Evolutionary conservation across 805 yeast genomes (phyloP).

Genomic region (Candida coquimbonensis): DNA sequence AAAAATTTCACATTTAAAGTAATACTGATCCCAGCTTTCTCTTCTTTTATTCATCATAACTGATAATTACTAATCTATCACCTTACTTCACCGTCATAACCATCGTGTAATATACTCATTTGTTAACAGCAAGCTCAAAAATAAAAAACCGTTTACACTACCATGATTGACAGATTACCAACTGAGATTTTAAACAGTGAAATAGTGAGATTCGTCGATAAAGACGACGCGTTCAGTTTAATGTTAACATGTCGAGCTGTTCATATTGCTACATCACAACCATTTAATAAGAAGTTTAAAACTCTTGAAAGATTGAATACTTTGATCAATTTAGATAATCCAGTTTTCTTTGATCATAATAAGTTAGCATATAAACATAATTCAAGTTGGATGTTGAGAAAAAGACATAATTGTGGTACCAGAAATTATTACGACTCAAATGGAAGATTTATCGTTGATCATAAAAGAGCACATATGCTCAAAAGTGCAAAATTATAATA

Average conservation of each 20-base stretch:
- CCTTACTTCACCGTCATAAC: no score
- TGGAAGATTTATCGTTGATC: neutral
- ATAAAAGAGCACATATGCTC: neutral
- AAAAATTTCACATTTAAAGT: no score
- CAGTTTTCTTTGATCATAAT: conserved; percentile 5
- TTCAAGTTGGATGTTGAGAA: conserved; percentile 1
- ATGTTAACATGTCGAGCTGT: conserved; percentile 17
- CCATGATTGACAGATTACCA: conserved; percentile 20
- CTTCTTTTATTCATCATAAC: no score
- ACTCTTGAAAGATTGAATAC: conserved; percentile 5
- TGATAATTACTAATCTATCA: no score
- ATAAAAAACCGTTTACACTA: neutral
- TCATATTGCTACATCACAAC: conserved; percentile 13
- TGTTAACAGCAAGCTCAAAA: no score
- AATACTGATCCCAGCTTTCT: no score
- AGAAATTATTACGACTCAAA: conserved; percentile 1
- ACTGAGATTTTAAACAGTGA: conserved; percentile 16
- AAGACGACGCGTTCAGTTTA: conserved; percentile 15
- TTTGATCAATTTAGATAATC: conserved; percentile 17
- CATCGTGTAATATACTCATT: no score
- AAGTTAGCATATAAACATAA: neutral
- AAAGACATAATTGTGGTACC: neutral
- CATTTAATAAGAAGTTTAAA: conserved; percentile 4
- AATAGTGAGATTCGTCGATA: conserved; percentile 11
- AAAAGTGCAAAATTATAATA: neutral